These are phyloP conservation scores for Ajuga chamaepitys DNA, from an alignment of 257 asterid genomes.

Conservation along the genomic window DNA sequence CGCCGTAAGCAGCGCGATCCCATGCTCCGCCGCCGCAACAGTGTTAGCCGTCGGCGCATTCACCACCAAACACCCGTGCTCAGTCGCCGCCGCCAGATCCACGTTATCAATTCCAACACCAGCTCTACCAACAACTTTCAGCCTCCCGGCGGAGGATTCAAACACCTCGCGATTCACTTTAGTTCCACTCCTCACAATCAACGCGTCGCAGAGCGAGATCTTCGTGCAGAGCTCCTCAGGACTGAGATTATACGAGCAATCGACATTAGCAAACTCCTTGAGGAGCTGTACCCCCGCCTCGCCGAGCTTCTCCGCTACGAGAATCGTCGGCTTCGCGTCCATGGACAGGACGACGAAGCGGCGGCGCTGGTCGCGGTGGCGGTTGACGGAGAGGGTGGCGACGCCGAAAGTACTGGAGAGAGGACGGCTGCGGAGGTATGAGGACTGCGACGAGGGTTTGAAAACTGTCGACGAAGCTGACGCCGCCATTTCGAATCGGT, in stretches of 20 bases:
- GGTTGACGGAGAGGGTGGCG: slow-evolving; percentile 25
- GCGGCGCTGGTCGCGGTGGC: slow-evolving; percentile 17
- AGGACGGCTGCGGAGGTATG: slow-evolving; percentile 33
- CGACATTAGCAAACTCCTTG: slow-evolving; percentile 73
- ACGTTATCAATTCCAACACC: slow-evolving; percentile 95
- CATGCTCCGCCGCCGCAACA: slow-evolving; percentile 94
- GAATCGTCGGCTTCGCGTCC: slow-evolving; percentile 85
- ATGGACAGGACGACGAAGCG: slow-evolving; percentile 58
- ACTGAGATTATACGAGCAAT: slow-evolving; percentile 74
- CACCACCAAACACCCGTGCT: slow-evolving; percentile 88
- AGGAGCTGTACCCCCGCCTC: slow-evolving; percentile 72
- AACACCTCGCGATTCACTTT: slow-evolving; percentile 82
- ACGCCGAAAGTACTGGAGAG: slow-evolving; percentile 36
- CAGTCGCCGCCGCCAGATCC: slow-evolving; percentile 97
- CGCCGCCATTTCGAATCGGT: slow-evolving; percentile 43
- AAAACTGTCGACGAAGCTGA: slow-evolving; percentile 39
- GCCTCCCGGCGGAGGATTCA: slow-evolving; percentile 79
- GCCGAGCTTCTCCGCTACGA: slow-evolving; percentile 85
- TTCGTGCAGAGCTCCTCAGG: slow-evolving; percentile 86
- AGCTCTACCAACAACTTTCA: slow-evolving; percentile 92
- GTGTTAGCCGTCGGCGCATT: slow-evolving; percentile 95
- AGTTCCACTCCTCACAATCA: slow-evolving; percentile 87
- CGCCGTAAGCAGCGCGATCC: slow-evolving; percentile 78
- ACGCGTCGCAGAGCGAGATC: slow-evolving; percentile 84
- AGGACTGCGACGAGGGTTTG: slow-evolving; percentile 32